Evolutionary conservation across 495 filamentous ascomycete genomes (phyloP), one percentile per base, ranked within the genome.

Genomic region (Lophiostoma macrostomum): DNA sequence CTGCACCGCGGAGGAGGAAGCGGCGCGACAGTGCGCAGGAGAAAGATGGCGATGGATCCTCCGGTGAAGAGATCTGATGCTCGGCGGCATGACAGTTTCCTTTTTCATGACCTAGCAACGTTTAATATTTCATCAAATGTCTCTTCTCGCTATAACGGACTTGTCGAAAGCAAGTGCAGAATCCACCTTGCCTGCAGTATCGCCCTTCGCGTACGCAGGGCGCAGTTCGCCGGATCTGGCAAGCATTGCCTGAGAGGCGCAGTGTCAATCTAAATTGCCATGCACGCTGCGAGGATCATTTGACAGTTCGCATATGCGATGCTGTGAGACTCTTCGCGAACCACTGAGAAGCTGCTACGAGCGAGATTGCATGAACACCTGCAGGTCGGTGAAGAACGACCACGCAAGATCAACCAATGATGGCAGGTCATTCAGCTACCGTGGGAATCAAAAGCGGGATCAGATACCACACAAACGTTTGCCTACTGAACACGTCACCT

Each of bases 401-500:
- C 22, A 27, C 39, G 16, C 22, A 16, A 16, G 39, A 22, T 27
- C 22, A 43, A 16, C 39, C 39, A 43, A 43, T 43, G 39, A 43
- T 22, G 39, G 39, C 22, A 43, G 22, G 35, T 43, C 39, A 43
- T 43, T 43, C 16, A 43, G 39, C 22, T 27, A 43, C 16, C 22
- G 16, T 22, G 22, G 27, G 16, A 23, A 23, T 43, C 22, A 22
- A 43, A 27, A 43, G 39, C 39, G 22, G 39, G 27, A 43, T 43
- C 10, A 38, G 18, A 43, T 43, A 23, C 39, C 16, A 8, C 39
- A 14, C 27, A 43, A 27, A 43, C 22, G 22, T 43, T 43, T 43
- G 39, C 39, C 39, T 43, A 43, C 10, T 43, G 16, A 23, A 43
- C 22, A 25, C 39, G 39, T 43, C 39, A 43, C 36, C n/a, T n/a